phyloP scores from a whole-genome alignment of 2,329 filamentous ascomycete genomes.

The Colletotrichum costaricense region DNA sequence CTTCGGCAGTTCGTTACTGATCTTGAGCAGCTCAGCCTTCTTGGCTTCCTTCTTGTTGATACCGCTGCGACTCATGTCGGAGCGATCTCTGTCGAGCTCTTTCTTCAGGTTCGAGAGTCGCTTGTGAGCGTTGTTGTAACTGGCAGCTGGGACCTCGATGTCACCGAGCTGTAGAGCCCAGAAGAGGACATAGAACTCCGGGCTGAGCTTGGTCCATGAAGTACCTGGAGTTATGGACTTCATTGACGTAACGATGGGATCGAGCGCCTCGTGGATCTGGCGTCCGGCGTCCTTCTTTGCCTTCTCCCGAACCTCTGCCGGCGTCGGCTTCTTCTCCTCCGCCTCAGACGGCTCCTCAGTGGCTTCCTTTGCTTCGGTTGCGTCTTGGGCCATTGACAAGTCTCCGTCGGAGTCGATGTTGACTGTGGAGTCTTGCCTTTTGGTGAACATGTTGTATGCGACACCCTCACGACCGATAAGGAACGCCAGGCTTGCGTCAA shows the following conservation, averaged over 20 bases:
- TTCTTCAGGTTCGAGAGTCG: constrained; percentile 75
- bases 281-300: constrained; percentile 54
- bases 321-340: constrained; percentile 42
- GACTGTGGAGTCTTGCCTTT: constrained; percentile 38
- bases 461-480: constrained; percentile 83
- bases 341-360: constrained; percentile 44
- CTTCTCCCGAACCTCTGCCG: constrained; percentile 42
- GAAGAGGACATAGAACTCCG: constrained; percentile 89
- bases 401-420: constrained; percentile 68
- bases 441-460: constrained; percentile 67
- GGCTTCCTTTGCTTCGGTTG: constrained; percentile 33
- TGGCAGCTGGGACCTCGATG: constrained; percentile 78
- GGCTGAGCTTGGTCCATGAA: constrained; percentile 76
- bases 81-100: constrained; percentile 76
- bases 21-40: constrained; percentile 75
- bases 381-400: constrained; percentile 57
- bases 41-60: constrained; percentile 76
- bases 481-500: constrained; percentile 86
- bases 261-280: constrained; percentile 76
- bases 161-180: constrained; percentile 92
- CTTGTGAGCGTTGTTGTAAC: constrained; percentile 82
- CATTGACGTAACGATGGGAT: constrained; percentile 78
- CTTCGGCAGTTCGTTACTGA: constrained; percentile 75
- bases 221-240: constrained; percentile 69
- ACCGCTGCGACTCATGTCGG: constrained; percentile 76